Evolutionary conservation across 768 basidiomycete species (phyloP), one percentile per base, ranked within the genome.

Genomic region (Suillus decipiens): DNA sequence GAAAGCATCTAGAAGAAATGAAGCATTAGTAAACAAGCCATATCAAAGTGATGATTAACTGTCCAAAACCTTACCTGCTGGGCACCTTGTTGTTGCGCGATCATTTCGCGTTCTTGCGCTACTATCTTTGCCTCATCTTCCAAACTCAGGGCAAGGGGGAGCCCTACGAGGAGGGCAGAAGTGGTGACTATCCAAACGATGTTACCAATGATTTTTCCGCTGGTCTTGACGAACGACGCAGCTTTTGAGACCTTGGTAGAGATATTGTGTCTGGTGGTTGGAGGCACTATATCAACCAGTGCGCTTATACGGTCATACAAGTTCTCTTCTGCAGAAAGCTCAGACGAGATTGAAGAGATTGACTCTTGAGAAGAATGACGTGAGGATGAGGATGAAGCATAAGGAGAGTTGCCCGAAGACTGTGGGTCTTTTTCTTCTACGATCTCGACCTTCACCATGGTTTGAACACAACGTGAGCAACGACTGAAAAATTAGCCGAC

Each of bases 111-210:
- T 78, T 99, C 97, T 78, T 98, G 95, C 54, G 89, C 88, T 12
- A 95, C 89, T 62, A 96, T 85, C 78, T 95, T 95, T 60, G 93
- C 90, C 80, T 99, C 97, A 77, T 97, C 96, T 78, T 99, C 97
- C 69, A 99, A 82, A 64, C 88, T 90, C 69, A 99, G 83, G 5
- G 96, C 95, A 65, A 99, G 82, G 39, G 97, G 97, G 43, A 99
- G 82, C 15, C 93, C 97, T 57, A 99, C 90, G 67, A 99, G 86
- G 61, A 99, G 81, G 1, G 96, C 95, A 50, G 90, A 93, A 10
- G 96, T 99, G 61, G 93, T 95, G 72, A 98, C 81, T 65, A 97
- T 84, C 97, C 97, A 99, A 62, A 96, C 92, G 68, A 95, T 78
- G 75, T 91, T 95, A 15, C 97, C 96, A 39, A 88, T 84, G 58